Evolutionary conservation across 495 filamentous ascomycete species (phyloP).

Genomic region (Hypomontagnella submonticulosa): DNA sequence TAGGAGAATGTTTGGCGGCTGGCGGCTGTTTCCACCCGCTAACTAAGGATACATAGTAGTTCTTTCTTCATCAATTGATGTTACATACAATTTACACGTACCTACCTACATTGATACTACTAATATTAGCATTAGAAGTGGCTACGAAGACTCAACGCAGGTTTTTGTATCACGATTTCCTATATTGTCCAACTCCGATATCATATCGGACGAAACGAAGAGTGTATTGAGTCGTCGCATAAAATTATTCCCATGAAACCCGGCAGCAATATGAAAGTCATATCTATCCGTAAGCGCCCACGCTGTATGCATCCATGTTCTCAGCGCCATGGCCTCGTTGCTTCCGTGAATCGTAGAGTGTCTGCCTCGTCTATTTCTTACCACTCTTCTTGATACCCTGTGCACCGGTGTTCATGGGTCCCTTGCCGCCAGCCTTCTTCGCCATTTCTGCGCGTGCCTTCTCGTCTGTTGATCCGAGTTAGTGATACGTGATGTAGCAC

Average conservation of each 20-base stretch:
- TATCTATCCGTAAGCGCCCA: slow-evolving; percentile 37
- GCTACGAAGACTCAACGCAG: slow-evolving; percentile 14
- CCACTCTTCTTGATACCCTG: slow-evolving; percentile 93
- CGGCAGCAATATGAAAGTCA: slow-evolving; percentile 30
- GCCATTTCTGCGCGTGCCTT: slow-evolving; percentile 81
- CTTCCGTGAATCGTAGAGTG: slow-evolving; percentile 23
- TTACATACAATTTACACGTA: too few species aligned
- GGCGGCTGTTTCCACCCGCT: slow-evolving; percentile 33
- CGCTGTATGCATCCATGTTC: slow-evolving; percentile 29
- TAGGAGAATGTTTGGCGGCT: slow-evolving; percentile 1
- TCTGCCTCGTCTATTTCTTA: slow-evolving; percentile 72
- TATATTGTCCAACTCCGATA: background rate
- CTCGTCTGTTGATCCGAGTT: slow-evolving; percentile 64
- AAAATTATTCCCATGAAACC: slow-evolving; percentile 28
- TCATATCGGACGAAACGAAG: slow-evolving; percentile 21
- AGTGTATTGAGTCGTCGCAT: slow-evolving; percentile 32
- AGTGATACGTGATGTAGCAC: slow-evolving; percentile 9
- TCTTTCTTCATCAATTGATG: too few species aligned
- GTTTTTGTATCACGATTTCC: background rate
- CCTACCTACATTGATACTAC: too few species aligned
- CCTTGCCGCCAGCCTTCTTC: slow-evolving; percentile 69
- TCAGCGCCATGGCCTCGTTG: slow-evolving; percentile 41
- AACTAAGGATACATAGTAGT: slow-evolving; percentile 4
- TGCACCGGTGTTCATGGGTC: slow-evolving; percentile 72
- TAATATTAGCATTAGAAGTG: background rate